Evolutionary conservation across 2,329 filamentous ascomycete genomes (phyloP), one percentile per base, ranked within the genome.

Genomic region (Proliferodiscus dingleyae): DNA sequence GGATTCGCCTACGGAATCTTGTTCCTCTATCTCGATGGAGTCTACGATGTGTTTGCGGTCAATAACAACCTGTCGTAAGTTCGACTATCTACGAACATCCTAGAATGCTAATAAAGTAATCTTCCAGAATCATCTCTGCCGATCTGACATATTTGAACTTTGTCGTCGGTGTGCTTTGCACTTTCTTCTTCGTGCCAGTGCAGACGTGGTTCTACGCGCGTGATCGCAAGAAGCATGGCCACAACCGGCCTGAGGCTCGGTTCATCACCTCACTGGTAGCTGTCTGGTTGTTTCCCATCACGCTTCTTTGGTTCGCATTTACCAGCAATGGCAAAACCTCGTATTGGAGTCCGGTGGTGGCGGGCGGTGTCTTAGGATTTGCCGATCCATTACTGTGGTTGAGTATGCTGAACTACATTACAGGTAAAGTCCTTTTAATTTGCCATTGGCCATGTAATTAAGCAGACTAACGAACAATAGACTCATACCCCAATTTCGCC

Each of bases 341-440:
- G 5, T 70, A 63, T 52, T 70, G 67, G 68, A 67, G 64, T 2
- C 67, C 67, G 8, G 58, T 71, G 32, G 53, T 68, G 3, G 66
- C 68, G 6, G 68, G 67, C 26, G 65, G 51, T 8, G 51, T 70
- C 6, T 58, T 71, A 15, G 67, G 66, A 6, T 66, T 70, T 49
- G 66, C 64, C 22, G 67, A 70, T 49, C 67, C 68, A 7, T 49
- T 71, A n/a, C 59, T 70, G 4, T 71, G 66, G 66, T 58, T 70
- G n/a, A 55, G 58, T 39, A 70, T 69, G 67, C 52, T 71, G 36
- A 70, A 67, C 42, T 71, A 71, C 50, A 66, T 69, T 37, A 66
- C 66, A 23, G 66, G 56, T 56, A 50, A 19, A 44, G 6, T 9
- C 15, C 32, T 22, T 34, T 21, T 22, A 26, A 24, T 36, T n/a